Conservation (phyloP, 2,329 filamentous ascomycete species). For the Dichotomopilus funicola region DNA sequence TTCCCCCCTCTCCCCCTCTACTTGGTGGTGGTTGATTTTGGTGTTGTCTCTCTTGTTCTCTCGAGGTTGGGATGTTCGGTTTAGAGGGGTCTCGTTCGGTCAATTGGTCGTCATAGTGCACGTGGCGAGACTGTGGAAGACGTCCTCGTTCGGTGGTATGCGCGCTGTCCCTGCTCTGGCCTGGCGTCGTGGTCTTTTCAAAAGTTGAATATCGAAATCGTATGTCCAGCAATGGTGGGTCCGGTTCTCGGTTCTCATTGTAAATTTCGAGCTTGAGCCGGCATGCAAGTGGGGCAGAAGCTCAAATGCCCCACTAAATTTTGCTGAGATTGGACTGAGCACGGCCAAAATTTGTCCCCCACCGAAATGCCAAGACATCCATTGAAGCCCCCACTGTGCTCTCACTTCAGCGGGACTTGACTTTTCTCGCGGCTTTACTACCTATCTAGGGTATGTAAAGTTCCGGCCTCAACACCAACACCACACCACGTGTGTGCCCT, state of each 20-base stretch:
- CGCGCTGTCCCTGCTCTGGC: too few relatives aligned
- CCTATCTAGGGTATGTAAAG: constrained; percentile 3
- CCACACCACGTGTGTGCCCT: not conserved
- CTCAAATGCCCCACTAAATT: not conserved
- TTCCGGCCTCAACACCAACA: constrained; percentile 7
- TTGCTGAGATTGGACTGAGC: not conserved
- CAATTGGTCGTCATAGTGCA: too few relatives aligned
- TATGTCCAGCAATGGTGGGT: too few relatives aligned
- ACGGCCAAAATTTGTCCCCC: constrained; percentile 18
- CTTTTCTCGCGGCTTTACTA: constrained; percentile 9
- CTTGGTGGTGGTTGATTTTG: too few relatives aligned
- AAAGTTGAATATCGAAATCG: too few relatives aligned
- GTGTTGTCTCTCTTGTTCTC: too few relatives aligned
- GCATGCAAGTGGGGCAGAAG: not conserved
- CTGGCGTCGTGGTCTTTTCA: too few relatives aligned
- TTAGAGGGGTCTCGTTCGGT: too few relatives aligned
- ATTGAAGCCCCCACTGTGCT: not conserved
- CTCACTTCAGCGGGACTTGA: constrained; percentile 3
- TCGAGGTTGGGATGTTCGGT: too few relatives aligned
- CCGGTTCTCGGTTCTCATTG: too few relatives aligned
- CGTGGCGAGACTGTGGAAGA: too few relatives aligned
- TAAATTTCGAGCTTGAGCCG: constrained; percentile 9
- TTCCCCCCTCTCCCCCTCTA: not conserved
- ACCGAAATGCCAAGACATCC: constrained; percentile 1
- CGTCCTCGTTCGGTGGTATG: too few relatives aligned